Evolutionary conservation across 2,329 filamentous ascomycete species (phyloP).

Genomic region (Colletotrichum sp.): DNA sequence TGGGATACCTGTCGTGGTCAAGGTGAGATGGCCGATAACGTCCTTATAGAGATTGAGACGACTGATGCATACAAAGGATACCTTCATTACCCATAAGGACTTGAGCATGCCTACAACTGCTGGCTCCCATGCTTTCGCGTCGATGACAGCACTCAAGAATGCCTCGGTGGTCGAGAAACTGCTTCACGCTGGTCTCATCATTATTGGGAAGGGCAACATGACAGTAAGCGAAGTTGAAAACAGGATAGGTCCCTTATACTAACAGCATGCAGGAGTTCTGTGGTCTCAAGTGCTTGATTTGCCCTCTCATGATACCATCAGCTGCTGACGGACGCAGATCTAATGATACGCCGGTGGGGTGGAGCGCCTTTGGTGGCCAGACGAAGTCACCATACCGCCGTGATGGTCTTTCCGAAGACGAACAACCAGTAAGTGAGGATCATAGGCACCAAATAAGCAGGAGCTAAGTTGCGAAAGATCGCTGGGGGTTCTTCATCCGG

Average conservation of each 20-base stretch:
- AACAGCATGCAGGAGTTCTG: not conserved
- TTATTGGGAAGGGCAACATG: constrained; percentile 46
- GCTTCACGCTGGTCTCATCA: constrained; percentile 40
- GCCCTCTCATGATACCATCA: not conserved
- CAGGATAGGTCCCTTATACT: not conserved
- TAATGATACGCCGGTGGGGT: constrained; percentile 39
- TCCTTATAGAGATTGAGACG: not conserved
- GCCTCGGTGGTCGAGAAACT: constrained; percentile 40
- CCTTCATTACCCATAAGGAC: constrained; percentile 39
- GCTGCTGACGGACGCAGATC: constrained; percentile 29
- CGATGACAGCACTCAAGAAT: constrained; percentile 37
- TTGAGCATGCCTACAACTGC: constrained; percentile 45
- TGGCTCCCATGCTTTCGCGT: constrained; percentile 41
- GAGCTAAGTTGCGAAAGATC: constrained; percentile 17
- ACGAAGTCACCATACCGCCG: constrained; percentile 24
- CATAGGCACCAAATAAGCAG: not conserved
- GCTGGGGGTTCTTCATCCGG: constrained; percentile 37
- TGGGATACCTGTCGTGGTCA: constrained; percentile 45
- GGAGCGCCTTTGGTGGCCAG: constrained; percentile 37
- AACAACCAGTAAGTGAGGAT: constrained; percentile 8
- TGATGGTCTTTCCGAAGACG: not conserved
- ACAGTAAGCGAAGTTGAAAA: constrained; percentile 25
- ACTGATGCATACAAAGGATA: constrained; percentile 27
- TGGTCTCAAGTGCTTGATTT: not conserved
- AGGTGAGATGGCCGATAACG: constrained; percentile 22